Base-by-base conservation (phyloP, 139 green algal species). In the Asterochloris sp. region DNA sequence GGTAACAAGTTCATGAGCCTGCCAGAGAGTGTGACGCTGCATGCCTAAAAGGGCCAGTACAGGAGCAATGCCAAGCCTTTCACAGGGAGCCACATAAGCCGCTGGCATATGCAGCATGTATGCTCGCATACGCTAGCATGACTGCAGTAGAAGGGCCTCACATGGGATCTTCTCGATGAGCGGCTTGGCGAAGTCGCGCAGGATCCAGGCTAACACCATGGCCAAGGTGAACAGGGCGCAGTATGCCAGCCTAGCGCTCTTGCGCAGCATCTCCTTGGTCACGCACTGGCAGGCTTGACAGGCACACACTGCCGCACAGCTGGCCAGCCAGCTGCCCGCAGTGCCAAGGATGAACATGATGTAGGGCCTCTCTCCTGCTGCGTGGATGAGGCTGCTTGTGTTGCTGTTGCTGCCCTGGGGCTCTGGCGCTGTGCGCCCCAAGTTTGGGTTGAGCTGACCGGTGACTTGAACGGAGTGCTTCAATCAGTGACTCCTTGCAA, bases 101-200 rank as follows among this genome's bases (percentile, higher is more conserved):
- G 13, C 38, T 13, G 27, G 0, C 23, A 8, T 64, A 47, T 13
- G 15, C 23, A 62, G 6, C 67, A 78, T 11, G 27, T 77, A 26
- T 74, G 64, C 19, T 69, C 0, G 29, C 26, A 19, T 2, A 79
- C 73, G 26, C 66, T 21, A 62, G 9, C 6, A 64, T 83, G 54
- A 73, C 12, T 80, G 47, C 12, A 62, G 26, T 69, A 29, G 28
- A 21, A 61, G 61, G 62, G 11, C 19, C 89, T 83, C 73, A 97
- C 96, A 98, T 71, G 96, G 96, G 27, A 99, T 95, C 80, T 97
- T 95, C 86, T 97, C 90, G 10, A 99, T 86, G n/a, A 99, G 68
- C 0, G 93, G 93, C 67, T 95, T 89, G 0, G 94, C 95, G 82
- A 96, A 99, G 89, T 99, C 96, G 13, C 97, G 87, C 66, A 98